Evolutionary conservation across 495 filamentous ascomycete species (phyloP).

Genomic region (Pseudomonodictys pantanalensis): DNA sequence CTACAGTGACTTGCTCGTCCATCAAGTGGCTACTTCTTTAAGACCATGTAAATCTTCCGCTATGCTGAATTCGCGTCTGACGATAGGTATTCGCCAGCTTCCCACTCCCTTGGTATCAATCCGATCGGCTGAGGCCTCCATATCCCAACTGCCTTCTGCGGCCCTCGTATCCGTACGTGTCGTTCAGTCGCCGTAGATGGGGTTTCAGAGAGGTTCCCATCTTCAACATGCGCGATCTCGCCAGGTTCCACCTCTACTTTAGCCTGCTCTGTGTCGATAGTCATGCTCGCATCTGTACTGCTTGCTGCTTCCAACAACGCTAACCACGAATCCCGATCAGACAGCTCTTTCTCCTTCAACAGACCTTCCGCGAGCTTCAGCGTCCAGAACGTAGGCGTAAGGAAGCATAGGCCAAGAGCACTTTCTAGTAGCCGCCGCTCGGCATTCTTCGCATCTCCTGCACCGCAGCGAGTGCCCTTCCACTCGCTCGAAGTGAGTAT

Average conservation of each 20-base stretch:
- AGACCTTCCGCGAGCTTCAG: constrained; percentile 5
- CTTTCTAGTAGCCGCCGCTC: background rate
- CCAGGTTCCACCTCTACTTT: too few relatives aligned
- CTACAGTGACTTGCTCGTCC: too few relatives aligned
- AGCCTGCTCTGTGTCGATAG: background rate
- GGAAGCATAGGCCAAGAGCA: constrained; percentile 11
- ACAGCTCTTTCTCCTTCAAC: background rate
- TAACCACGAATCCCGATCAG: background rate
- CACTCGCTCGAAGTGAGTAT: constrained; percentile 19
- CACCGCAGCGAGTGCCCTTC: background rate
- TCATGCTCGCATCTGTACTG: background rate
- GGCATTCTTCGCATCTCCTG: too few relatives aligned
- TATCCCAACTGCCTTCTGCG: constrained; percentile 12
- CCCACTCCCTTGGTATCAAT: background rate
- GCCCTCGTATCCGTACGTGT: background rate
- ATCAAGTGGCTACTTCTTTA: too few relatives aligned
- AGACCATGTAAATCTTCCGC: too few relatives aligned
- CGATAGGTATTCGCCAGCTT: background rate
- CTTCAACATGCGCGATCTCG: too few relatives aligned
- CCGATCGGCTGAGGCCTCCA: constrained; percentile 20
- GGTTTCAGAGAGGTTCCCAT: too few relatives aligned
- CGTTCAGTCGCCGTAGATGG: too few relatives aligned
- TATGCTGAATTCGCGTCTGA: too few relatives aligned
- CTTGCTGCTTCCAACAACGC: constrained; percentile 4
- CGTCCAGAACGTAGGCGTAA: constrained; percentile 9